Base-by-base conservation (phyloP, 2,329 filamentous ascomycete species). In the Capronia epimyces region DNA sequence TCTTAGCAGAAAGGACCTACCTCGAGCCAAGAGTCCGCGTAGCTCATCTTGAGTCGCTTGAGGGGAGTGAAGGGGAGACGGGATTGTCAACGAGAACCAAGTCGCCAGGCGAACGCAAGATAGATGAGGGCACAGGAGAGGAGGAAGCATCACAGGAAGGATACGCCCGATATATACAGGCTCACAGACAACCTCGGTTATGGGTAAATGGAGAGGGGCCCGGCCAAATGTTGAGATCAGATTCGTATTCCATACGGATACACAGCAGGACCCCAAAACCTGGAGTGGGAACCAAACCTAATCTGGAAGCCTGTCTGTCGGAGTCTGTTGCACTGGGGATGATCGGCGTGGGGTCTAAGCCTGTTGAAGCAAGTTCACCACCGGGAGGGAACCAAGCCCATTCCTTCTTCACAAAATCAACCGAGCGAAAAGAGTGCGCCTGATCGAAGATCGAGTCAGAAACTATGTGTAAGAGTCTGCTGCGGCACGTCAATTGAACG, bases 1-100 rank as follows among this genome's bases (percentile, higher is more conserved):
- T 34, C 21, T 18, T n/a, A n/a, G 13, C 10, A 25, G 10, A 37
- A 13, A 42, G 22, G 25, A 52, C 55, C 7, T 49, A 57, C 55
- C 2, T 60, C 54, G 27, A 55, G 47, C 56, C 58, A 60, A 49
- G 56, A 59, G 42, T 59, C 41, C 32, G 54, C 31, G 48, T 57
- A 57, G 10, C 48, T 44, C 58, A 60, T 60, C 5, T 20, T 50
- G 46, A 50, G 8, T 20, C 34, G 34, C 7, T 12, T 18, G 15
- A 34, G 7, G 34, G 15, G 15, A 18, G 13, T 18, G 15, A 37
- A n/a, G 13, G n/a, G 7, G 12, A n/a, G 6, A 32, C 7, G 13
- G 13, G 12, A n/a, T 39, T 20, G 36, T 39, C 36, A 20, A 4
- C 16, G 3, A 12, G n/a, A n/a, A 32, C 3, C 7, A n/a, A 32